Base-by-base conservation (phyloP, 805 yeast genomes). In the Hanseniaspora guilliermondii region DNA sequence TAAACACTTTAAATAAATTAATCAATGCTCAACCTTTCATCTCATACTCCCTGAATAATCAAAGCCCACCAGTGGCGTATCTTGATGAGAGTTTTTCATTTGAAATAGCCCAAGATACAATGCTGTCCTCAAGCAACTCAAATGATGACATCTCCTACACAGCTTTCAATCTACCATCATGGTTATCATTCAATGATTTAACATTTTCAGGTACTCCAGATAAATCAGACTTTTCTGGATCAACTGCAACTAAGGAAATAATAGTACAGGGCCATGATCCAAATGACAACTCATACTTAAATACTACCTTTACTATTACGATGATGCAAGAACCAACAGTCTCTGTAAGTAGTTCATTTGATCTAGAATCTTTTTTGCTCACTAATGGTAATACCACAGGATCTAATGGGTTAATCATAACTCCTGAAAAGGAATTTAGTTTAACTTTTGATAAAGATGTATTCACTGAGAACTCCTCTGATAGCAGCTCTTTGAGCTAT, bases 1-100 rank as follows among this genome's bases (percentile, higher is more conserved):
- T 44, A 12, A 24, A 24, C 2, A 19, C 33, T 4, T 12, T 44
- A 32, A 32, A n/a, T 17, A 17, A 17, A 19, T 5, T 44, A 17
- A 19, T 38, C 11, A 44, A 42, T 27, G 45, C 49, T 12, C n/a
- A 42, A 37, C 55, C 55, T 12, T 30, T 42, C 5, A 14, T 52
- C n/a, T 79, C 88, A 64, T 54, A 37, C 33, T 24, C 56, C 2
- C 6, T 54, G 9, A 69, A 76, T 59, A 80, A 80, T 64, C 98
- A 91, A 69, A 74, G 82, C 22, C 97, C 97, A 5, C 83, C 87
- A 35, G 86, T 93, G 14, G 97, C 95, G 4, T 75, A 94, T 56
- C 77, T 79, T 16, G 78, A 78, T 56, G 73, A 78, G 60, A 60
- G 65, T 2, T 91, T 83, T 68, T 60, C 70, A 19, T 91, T 86